Base-by-base conservation (phyloP, 2,329 filamentous ascomycete genomes). In the Chrysoporthe cubensis region DNA sequence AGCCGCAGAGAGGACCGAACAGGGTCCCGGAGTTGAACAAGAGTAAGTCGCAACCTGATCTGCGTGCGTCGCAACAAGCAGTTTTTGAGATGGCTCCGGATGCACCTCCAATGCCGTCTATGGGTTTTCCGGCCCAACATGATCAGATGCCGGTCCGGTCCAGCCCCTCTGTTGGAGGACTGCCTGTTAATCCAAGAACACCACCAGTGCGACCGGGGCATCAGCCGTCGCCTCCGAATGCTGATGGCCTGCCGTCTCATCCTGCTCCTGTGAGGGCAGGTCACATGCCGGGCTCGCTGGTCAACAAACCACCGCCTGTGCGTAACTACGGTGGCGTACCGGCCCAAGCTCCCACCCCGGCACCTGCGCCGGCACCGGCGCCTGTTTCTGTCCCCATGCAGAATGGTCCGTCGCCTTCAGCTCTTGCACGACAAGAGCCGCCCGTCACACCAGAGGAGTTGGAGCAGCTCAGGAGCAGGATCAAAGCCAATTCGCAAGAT, bases 361-460 rank as follows among this genome's bases (percentile, higher is more conserved):
- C 78, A 13, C 67, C 72, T 61, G 65, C 76, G 21, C 74, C 72
- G 71, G 48, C 52, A 16, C 46, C 63, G 3, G 42, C 14, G 6
- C 54, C 62, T 8, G 21, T 16, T 11, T 16, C 59, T 46, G 40
- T 37, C n/a, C 46, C 59, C 34, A 48, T 62, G 43, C 62, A 67
- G 52, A 52, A 48, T 14, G 32, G 58, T 8, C 54, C 62, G 4
- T 44, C 46, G 7, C 40, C 62, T 62, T 37, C 61, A 18, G 74
- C 68, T 66, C 76, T 71, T 70, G 74, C 74, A 71, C 60, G 21
- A 58, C 67, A 79, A 48, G 77, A 80, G 48, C 71, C 80, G 2
- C 91, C 90, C 0, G 90, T 98, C 4, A 97, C 94, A 0, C 81
- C 86, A 2, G 88, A 91, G 56, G 92, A 97, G 76, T 83, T 99